A percentile compares a stretch with the other conserved stretches of the same genome.
Evolutionary conservation across 2,329 filamentous ascomycete genomes (phyloP).

Genomic region (Aspergillus intermedius): DNA sequence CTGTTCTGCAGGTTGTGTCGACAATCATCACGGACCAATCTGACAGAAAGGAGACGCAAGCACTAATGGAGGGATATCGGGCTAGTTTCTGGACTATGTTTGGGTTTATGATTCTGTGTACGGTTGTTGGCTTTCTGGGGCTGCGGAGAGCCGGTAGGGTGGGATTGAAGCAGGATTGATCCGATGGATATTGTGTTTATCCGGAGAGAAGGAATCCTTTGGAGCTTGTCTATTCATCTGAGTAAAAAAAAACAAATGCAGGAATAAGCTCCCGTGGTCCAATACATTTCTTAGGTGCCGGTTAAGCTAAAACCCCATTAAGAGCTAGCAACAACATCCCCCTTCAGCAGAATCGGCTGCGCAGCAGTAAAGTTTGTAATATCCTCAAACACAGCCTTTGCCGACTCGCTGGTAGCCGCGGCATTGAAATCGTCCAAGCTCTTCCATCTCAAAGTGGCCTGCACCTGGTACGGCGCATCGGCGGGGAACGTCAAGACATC

Average conservation of each 20-base stretch:
- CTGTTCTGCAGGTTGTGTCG: conserved; percentile 45
- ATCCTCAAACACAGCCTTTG: background rate
- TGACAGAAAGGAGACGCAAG: conserved; percentile 16
- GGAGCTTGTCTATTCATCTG: background rate
- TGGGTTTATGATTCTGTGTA: conserved; percentile 37
- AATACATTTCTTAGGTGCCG: background rate
- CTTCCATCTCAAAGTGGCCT: background rate
- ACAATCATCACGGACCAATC: conserved; percentile 36
- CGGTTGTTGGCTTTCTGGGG: conserved; percentile 36
- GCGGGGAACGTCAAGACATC: background rate
- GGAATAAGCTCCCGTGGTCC: background rate
- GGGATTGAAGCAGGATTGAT: conserved; percentile 40
- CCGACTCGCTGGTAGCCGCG: background rate
- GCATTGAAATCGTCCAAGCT: background rate
- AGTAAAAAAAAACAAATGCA: background rate
- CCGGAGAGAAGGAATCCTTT: too few relatives aligned
- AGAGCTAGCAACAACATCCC: background rate
- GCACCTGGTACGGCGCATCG: background rate
- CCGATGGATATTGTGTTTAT: background rate
- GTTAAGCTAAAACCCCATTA: background rate
- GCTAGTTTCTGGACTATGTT: conserved; percentile 51
- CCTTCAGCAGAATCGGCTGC: background rate
- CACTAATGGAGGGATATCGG: conserved; percentile 47
- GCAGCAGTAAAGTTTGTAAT: background rate
- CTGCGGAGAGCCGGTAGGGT: conserved; percentile 44